Evolutionary conservation across 306 rosid species (phyloP).

Genomic region (Pyrus pyrifolia): DNA sequence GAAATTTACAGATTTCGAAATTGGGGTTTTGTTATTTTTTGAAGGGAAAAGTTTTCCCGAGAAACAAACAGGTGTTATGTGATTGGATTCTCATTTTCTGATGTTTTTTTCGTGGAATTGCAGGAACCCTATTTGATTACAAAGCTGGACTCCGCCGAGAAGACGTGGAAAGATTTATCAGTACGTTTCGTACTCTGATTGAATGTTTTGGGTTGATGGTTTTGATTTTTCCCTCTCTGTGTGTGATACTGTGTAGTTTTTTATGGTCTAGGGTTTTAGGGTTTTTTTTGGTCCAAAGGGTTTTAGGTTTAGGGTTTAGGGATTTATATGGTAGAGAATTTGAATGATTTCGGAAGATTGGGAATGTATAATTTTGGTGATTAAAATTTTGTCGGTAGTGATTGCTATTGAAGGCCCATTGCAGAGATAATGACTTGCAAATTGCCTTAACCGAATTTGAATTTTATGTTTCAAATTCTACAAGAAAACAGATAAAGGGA

Average conservation of each 20-base stretch:
- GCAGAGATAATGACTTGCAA: background rate
- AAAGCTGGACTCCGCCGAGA: slow-evolving; percentile 91
- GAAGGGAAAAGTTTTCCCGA: background rate
- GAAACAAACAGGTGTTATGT: background rate
- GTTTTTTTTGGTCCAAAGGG: background rate
- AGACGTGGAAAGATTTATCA: slow-evolving; percentile 93
- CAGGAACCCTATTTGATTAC: slow-evolving; percentile 83
- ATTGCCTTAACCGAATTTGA: background rate
- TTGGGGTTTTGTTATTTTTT: background rate
- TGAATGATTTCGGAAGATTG: background rate
- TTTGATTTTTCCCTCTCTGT: background rate
- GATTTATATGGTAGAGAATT: background rate
- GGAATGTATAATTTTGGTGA: background rate
- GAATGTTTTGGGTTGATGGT: background rate
- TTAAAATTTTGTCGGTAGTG: background rate
- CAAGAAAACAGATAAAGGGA: background rate
- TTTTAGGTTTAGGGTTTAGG: background rate
- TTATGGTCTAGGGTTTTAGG: background rate
- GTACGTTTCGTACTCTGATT: slow-evolving; percentile 26
- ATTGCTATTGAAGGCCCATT: background rate
- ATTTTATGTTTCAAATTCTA: background rate
- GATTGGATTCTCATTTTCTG: background rate
- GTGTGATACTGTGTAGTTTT: background rate
- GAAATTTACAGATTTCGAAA: background rate
- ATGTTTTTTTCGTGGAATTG: slow-evolving; percentile 6